Conservation (phyloP, 2,329 filamentous ascomycete species). For the Colletotrichum viniferum region DNA sequence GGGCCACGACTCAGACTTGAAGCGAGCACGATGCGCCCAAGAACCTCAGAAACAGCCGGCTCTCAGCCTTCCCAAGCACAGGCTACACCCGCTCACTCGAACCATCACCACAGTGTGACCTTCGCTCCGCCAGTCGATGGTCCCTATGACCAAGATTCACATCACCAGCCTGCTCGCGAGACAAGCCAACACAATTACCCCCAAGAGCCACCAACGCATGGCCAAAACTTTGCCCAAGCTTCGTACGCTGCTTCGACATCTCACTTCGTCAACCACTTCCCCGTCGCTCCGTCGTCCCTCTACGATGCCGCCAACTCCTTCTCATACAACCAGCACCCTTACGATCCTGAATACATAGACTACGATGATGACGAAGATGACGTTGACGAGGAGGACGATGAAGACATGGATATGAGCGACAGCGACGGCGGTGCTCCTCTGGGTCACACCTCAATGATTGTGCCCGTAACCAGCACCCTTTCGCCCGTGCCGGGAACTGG, state of each 20-base stretch:
- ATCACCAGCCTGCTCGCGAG: slow-evolving; percentile 8
- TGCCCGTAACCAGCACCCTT: slow-evolving; percentile 8
- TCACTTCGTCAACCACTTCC: slow-evolving; percentile 3
- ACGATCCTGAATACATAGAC: slow-evolving; percentile 13
- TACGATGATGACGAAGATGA: slow-evolving; percentile 9
- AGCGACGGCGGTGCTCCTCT: slow-evolving; percentile 35
- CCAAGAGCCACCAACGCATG: not conserved
- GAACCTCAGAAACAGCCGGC: slow-evolving; percentile 7
- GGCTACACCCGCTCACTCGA: slow-evolving; percentile 4
- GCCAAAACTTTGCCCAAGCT: not conserved
- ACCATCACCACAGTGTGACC: slow-evolving; percentile 4
- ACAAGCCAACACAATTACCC: not conserved
- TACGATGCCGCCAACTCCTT: slow-evolving; percentile 3
- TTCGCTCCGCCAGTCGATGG: slow-evolving; percentile 3
- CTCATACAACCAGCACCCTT: not conserved
- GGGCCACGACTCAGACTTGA: slow-evolving; percentile 13
- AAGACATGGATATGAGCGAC: slow-evolving; percentile 37
- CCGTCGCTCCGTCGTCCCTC: slow-evolving; percentile 16
- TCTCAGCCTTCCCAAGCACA: slow-evolving; percentile 17
- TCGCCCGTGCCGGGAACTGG: slow-evolving; percentile 6
- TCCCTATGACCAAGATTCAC: not conserved
- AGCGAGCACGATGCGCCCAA: slow-evolving; percentile 12
- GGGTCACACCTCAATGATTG: not conserved
- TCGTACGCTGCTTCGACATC: not conserved
- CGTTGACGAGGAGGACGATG: slow-evolving; percentile 17